Conservation (phyloP, 768 basidiomycete genomes). For the Leccinum variicolor region DNA sequence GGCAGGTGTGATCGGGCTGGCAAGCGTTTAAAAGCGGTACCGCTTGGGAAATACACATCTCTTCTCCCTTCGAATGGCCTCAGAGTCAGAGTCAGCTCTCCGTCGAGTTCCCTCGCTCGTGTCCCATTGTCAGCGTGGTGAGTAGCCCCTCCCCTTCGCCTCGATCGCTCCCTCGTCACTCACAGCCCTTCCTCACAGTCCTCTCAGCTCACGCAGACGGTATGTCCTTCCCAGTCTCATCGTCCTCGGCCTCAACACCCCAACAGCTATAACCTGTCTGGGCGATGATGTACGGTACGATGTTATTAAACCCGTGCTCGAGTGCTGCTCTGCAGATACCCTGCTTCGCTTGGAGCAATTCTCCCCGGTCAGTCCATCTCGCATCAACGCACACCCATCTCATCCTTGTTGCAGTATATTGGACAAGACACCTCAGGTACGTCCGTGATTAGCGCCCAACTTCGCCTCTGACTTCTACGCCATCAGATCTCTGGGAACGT, state of each 20-base stretch:
- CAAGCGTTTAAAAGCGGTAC: slow-evolving; percentile 15
- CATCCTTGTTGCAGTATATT: slow-evolving; percentile 42
- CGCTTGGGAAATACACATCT: neutral
- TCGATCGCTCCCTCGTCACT: neutral
- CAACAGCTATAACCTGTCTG: slow-evolving; percentile 58
- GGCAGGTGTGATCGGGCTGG: slow-evolving; percentile 11
- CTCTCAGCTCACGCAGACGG: slow-evolving; percentile 60
- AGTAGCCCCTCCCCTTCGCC: slow-evolving; percentile 18
- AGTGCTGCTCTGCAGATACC: slow-evolving; percentile 68
- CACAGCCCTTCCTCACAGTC: slow-evolving; percentile 38
- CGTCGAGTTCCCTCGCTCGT: slow-evolving; percentile 62
- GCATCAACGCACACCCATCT: slow-evolving; percentile 11
- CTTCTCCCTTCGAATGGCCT: slow-evolving; percentile 25
- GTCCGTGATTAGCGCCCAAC: slow-evolving; percentile 6
- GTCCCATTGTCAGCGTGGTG: slow-evolving; percentile 70
- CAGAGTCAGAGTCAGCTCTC: slow-evolving; percentile 31
- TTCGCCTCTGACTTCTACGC: slow-evolving; percentile 3
- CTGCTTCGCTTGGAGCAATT: slow-evolving; percentile 64
- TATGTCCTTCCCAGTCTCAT: slow-evolving; percentile 31
- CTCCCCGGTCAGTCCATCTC: slow-evolving; percentile 54
- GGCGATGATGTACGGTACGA: slow-evolving; percentile 59
- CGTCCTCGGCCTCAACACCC: slow-evolving; percentile 2
- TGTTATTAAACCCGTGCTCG: slow-evolving; percentile 70
- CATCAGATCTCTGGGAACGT: slow-evolving; percentile 61
- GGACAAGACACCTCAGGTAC: slow-evolving; percentile 54